Evolutionary conservation across 768 basidiomycete genomes (phyloP).

Genomic region (Trametes coccinea): DNA sequence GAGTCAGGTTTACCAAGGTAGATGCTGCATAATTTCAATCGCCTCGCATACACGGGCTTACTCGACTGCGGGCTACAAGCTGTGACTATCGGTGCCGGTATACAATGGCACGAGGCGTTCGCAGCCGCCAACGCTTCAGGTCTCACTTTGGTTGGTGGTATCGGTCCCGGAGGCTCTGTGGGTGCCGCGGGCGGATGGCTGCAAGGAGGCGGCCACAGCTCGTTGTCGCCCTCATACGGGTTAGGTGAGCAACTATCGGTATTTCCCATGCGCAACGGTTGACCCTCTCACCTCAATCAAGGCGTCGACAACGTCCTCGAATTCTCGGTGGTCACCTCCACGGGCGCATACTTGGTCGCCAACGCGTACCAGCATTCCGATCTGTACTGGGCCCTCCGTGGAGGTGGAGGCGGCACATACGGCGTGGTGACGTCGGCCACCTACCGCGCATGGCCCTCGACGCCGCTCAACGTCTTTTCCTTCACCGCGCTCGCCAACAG

Average conservation of each 20-base stretch:
- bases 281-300: not conserved
- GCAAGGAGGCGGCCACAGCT: constrained; percentile 34
- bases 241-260: constrained; percentile 24
- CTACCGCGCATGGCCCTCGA: constrained; percentile 42
- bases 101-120: constrained; percentile 10
- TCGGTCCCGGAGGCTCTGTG: constrained; percentile 35
- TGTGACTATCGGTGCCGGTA: constrained; percentile 36
- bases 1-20: too few species aligned
- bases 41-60: too few species aligned
- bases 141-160: not conserved
- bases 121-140: not conserved
- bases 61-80: not conserved
- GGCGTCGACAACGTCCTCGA: constrained; percentile 35
- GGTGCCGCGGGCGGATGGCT: constrained; percentile 51
- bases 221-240: constrained; percentile 32
- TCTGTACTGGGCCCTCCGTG: constrained; percentile 53
- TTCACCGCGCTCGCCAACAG: constrained; percentile 20
- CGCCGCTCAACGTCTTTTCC: constrained; percentile 34
- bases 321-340: constrained; percentile 53
- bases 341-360: constrained; percentile 43
- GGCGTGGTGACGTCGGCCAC: constrained; percentile 44
- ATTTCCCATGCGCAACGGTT: constrained; percentile 6
- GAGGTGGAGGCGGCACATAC: constrained; percentile 41
- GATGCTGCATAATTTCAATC: too few species aligned
- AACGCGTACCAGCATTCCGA: constrained; percentile 49